These are phyloP conservation scores for Dothistroma septosporum DNA, from an alignment of 2,329 filamentous ascomycete genomes.

Conservation along the genomic window DNA sequence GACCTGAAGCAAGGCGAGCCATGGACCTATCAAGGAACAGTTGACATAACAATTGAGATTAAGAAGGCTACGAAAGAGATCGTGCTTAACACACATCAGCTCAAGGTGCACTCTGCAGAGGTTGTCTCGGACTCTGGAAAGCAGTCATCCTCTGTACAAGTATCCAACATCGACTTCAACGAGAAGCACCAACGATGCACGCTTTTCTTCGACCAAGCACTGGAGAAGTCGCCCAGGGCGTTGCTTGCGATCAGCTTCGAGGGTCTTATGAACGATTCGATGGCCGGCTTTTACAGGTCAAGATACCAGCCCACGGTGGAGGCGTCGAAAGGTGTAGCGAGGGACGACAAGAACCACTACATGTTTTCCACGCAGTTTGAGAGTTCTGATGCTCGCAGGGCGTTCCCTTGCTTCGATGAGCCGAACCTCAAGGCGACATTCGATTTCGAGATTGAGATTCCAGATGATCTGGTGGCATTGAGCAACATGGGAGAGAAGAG, in stretches of 20 bases:
- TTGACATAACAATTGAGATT: conserved; percentile 74
- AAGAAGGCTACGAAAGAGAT: conserved; percentile 69
- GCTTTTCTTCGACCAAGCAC: conserved; percentile 68
- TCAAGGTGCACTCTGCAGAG: conserved; percentile 68
- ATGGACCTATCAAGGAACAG: conserved; percentile 82
- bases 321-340: conserved; percentile 72
- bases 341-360: conserved; percentile 60
- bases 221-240: conserved; percentile 64
- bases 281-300: conserved; percentile 90
- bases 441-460: conserved; percentile 87
- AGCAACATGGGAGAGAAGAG: conserved; percentile 93
- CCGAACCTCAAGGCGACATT: conserved; percentile 96
- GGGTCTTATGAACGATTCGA: conserved; percentile 84
- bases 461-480: conserved; percentile 78
- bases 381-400: conserved; percentile 86
- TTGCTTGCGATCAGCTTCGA: conserved; percentile 68
- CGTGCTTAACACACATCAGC: conserved; percentile 77
- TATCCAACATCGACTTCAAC: conserved; percentile 72
- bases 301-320: conserved; percentile 81
- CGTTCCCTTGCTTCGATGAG: conserved; percentile 98
- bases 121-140: conserved; percentile 57
- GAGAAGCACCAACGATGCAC: conserved; percentile 78
- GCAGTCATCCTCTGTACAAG: conserved; percentile 54
- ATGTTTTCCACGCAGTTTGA: conserved; percentile 94
- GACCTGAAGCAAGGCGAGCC: conserved; percentile 67